Evolutionary conservation across 768 basidiomycete species (phyloP), one percentile per base, ranked within the genome.

Genomic region (Pulveroboletus frians): DNA sequence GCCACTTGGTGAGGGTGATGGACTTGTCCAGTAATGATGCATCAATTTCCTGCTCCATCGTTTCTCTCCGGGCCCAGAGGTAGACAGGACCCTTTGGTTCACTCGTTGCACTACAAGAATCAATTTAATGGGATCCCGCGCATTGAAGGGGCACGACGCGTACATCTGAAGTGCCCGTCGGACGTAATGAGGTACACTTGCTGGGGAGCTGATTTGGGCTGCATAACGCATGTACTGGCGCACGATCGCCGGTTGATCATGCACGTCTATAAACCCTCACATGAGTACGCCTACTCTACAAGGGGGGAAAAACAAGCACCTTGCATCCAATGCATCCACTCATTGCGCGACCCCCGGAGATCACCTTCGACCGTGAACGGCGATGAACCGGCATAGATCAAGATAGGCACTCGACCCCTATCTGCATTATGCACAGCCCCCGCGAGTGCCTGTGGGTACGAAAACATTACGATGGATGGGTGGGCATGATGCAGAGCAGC

Each of bases 361-460:
- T 85, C 84, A 1, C 76, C 76, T 34, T 78, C 63, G 5, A 64
- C 66, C 30, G 78, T 78, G 57, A 80, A 80, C 0, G 86, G 81
- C 0, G 83, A 77, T 0, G 84, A 79, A 0, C 86, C 86, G 5
- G 86, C 82, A 52, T 85, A 88, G 30, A 88, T 85, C 49, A 88
- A 61, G 15, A 86, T 74, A 3, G 86, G 86, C 0, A 71, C 74
- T 21, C 79, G 72, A 21, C 76, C 76, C 42, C 77, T 74, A 57
- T 84, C 81, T 8, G 79, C 83, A 52, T 87, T 88, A 57, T 88
- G 86, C 1, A 88, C 71, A 0, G 85, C 86, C 9, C 84, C 84
- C 3, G 80, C 85, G 14, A 86, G 64, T 4, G 80, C 81, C 80
- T 86, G 47, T 18, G 2, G 45, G 15, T 15, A 10, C 15, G 29